These are phyloP conservation scores for Colletotrichum tropicicola DNA, from an alignment of 2,329 filamentous ascomycete species.

Conservation along the genomic window DNA sequence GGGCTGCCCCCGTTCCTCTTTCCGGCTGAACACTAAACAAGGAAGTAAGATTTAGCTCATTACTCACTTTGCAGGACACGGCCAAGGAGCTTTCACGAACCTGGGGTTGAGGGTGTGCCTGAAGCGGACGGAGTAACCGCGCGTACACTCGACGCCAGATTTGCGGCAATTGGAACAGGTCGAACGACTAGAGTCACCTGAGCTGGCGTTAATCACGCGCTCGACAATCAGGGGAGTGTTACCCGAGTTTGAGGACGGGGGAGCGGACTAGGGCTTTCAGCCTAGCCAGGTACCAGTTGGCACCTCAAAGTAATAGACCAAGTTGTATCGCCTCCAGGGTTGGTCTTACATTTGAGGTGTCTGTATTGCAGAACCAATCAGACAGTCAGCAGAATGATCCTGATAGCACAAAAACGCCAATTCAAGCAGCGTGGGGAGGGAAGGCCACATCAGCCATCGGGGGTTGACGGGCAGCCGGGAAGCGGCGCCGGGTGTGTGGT, in stretches of 20 bases:
- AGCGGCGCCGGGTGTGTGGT: neutral
- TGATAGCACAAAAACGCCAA: neutral
- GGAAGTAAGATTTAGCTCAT: neutral
- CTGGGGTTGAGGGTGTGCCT: conserved; percentile 40
- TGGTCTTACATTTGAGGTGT: conserved; percentile 24
- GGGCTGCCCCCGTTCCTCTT: conserved; percentile 14
- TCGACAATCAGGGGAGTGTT: neutral
- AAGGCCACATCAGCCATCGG: too few relatives aligned
- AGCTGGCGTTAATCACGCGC: neutral
- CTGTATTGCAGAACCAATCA: neutral
- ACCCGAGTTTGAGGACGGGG: neutral
- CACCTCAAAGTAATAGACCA: neutral
- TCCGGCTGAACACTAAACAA: conserved; percentile 5
- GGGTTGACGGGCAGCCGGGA: neutral
- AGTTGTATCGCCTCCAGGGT: neutral
- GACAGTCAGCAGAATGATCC: neutral
- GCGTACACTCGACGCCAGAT: conserved; percentile 36
- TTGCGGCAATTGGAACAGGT: conserved; percentile 38
- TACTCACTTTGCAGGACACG: conserved; percentile 14
- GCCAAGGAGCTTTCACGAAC: too few relatives aligned
- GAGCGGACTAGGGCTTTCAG: too few relatives aligned
- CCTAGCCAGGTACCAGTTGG: too few relatives aligned
- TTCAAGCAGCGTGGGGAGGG: neutral
- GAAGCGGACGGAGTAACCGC: conserved; percentile 38
- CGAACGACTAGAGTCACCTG: conserved; percentile 17